phyloP scores from a whole-genome alignment of 2,329 filamentous ascomycete species.

The Aureobasidium subglaciale region DNA sequence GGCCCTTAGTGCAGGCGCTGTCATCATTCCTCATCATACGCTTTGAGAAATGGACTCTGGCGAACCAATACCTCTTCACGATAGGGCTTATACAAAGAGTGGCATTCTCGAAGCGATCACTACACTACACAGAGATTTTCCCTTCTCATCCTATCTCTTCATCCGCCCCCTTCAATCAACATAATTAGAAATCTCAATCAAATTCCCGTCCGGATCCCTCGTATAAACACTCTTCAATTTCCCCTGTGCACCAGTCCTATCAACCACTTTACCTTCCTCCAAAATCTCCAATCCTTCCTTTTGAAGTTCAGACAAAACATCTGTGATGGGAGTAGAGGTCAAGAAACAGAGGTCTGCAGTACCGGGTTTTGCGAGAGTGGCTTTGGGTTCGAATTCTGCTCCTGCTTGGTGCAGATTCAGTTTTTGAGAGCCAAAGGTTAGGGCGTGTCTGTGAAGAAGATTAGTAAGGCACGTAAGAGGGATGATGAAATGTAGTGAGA shows the following conservation, averaged over 20 bases:
- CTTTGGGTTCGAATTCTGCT: slow-evolving; percentile 55
- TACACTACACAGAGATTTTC: too few species aligned
- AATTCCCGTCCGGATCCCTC: slow-evolving; percentile 43
- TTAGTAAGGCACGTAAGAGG: neutral
- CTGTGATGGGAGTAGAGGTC: slow-evolving; percentile 44
- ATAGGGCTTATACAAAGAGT: too few species aligned
- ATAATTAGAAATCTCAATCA: slow-evolving; percentile 36
- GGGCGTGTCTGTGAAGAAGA: slow-evolving; percentile 39
- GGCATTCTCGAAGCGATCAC: too few species aligned
- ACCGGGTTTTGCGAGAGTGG: slow-evolving; percentile 45
- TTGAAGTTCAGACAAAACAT: slow-evolving; percentile 38
- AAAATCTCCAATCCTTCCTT: slow-evolving; percentile 41
- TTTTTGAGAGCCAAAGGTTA: slow-evolving; percentile 53
- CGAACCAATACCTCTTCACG: too few species aligned
- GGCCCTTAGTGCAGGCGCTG: too few species aligned
- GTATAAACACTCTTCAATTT: slow-evolving; percentile 53
- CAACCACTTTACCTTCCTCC: slow-evolving; percentile 46
- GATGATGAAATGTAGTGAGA: neutral
- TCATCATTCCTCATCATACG: too few species aligned
- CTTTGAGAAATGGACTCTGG: too few species aligned
- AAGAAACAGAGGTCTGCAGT: slow-evolving; percentile 56
- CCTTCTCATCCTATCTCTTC: neutral
- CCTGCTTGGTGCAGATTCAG: slow-evolving; percentile 55
- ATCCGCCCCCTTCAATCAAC: neutral
- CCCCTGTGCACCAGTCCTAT: slow-evolving; percentile 50